Base-by-base conservation (phyloP, 352 stramenopile species). In the Phytophthora ohioensis region DNA sequence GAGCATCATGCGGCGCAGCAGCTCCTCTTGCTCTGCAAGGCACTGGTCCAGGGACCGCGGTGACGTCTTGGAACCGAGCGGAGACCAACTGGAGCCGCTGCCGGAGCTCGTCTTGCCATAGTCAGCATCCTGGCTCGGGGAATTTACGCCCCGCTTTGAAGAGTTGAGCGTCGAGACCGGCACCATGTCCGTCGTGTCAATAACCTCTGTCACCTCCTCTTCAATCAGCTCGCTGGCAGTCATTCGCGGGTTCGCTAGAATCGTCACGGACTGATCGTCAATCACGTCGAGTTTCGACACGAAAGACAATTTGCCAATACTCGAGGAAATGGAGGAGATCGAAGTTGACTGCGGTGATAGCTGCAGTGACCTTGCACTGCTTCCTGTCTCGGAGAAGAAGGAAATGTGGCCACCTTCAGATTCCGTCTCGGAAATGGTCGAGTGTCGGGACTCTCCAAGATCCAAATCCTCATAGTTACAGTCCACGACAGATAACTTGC, bases 111-210 rank as follows among this genome's bases (percentile, higher is more conserved):
- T 43, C n/a, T 68, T 69, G 8, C 17, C 45, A 4, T 27, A 60
- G 27, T 70, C 49, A 6, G 36, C 32, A 21, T 79, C 57, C 30
- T 69, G 51, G 30, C 17, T 67, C 3, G 56, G 38, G 27, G 49
- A 57, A 32, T 8, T 41, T 12, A 27, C 47, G 31, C 46, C 49
- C 10, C 53, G 42, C 30, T 62, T 63, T 38, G 52, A 61, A 36
- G 62, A 46, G 15, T 46, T 53, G 21, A 67, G n/a, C 30, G 57
- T n/a, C 0, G 57, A 71, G 0, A 76, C 59, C 6, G 75, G 77
- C 30, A 81, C 31, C 80, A 85, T 88, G 57, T 88, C 75, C 0
- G 46, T 82, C 38, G 80, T 88, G 57, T 88, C 78, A 41, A 88
- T 85, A 7, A 76, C 73, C 35, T 82, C 76, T 13, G 74, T 64